These are phyloP conservation scores for Aspergillus ochraceus DNA, from an alignment of 2,329 filamentous ascomycete species.

Conservation along the genomic window DNA sequence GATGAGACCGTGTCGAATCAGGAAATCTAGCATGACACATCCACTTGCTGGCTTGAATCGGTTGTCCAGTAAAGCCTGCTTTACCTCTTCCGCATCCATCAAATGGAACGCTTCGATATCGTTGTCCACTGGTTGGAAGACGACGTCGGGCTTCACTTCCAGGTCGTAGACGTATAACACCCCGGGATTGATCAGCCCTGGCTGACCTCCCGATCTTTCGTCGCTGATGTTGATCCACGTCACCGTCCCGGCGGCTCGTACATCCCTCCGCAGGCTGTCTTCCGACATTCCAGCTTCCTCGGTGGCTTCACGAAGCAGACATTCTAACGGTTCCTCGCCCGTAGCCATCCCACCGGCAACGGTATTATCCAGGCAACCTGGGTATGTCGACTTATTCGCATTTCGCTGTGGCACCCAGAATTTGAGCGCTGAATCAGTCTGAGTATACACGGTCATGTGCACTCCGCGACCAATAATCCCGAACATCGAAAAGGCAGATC, in stretches of 20 bases:
- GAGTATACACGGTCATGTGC: slow-evolving; percentile 9
- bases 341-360: slow-evolving; percentile 11
- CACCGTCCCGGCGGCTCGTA: slow-evolving; percentile 6
- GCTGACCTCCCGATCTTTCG: slow-evolving; percentile 4
- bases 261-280: background rate
- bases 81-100: slow-evolving; percentile 5
- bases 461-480: slow-evolving; percentile 9
- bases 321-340: slow-evolving; percentile 9
- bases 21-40: slow-evolving; percentile 9
- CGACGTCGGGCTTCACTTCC: slow-evolving; percentile 2
- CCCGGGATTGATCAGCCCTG: slow-evolving; percentile 10
- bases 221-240: slow-evolving; percentile 11
- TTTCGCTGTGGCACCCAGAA: slow-evolving; percentile 10
- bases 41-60: slow-evolving; percentile 9
- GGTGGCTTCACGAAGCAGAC: slow-evolving; percentile 7
- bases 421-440: background rate
- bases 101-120: slow-evolving; percentile 7
- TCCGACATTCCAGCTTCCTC: slow-evolving; percentile 10
- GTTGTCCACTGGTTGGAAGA: slow-evolving; percentile 5
- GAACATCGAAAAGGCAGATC: slow-evolving; percentile 5
- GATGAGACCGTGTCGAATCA: slow-evolving; percentile 9
- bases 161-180: slow-evolving; percentile 12
- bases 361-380: slow-evolving; percentile 8
- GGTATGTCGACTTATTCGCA: slow-evolving; percentile 4
- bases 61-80: slow-evolving; percentile 1